A percentile compares a stretch with the other conserved stretches of the same genome.
These are phyloP conservation scores for Claviceps sp. DNA, from an alignment of 2,329 filamentous ascomycete genomes.

Conservation along the genomic window DNA sequence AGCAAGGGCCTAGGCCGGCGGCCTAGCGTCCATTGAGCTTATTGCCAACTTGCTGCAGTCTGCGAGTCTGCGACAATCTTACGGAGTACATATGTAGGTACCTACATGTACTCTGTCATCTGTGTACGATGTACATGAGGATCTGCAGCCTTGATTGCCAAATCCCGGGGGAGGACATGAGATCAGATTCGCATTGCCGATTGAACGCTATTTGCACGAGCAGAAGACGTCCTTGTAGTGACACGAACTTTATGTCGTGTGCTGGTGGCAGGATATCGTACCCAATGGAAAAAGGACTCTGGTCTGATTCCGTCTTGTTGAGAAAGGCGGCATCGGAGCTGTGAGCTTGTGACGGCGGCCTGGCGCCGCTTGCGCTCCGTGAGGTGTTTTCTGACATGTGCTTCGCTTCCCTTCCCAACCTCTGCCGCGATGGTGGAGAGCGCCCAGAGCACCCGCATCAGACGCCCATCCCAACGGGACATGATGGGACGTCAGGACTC, in stretches of 20 bases:
- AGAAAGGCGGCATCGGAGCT: constrained; percentile 4
- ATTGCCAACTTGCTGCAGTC: neutral
- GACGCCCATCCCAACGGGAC: neutral
- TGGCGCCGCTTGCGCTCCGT: constrained; percentile 3
- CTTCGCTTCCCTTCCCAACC: constrained; percentile 1
- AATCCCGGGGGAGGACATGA: constrained; percentile 3
- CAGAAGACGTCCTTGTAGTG: neutral
- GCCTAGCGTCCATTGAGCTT: constrained; percentile 4
- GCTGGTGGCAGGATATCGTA: neutral
- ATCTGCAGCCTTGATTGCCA: constrained; percentile 4
- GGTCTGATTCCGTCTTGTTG: neutral
- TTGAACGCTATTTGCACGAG: constrained; percentile 1
- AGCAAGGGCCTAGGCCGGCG: neutral
- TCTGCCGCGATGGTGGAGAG: neutral
- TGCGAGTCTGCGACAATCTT: no score
- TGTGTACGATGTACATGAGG: constrained; percentile 3
- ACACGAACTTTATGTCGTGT: neutral
- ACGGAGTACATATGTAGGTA: neutral
- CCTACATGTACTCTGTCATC: no score
- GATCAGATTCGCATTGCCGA: constrained; percentile 5
- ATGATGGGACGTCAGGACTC: neutral
- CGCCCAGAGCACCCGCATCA: neutral
- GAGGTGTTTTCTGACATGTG: constrained; percentile 14
- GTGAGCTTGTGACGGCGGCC: neutral
- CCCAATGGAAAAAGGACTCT: neutral